Evolutionary conservation across 116 monocot genomes (phyloP).

Genomic region (Trichopus zeylanicus): DNA sequence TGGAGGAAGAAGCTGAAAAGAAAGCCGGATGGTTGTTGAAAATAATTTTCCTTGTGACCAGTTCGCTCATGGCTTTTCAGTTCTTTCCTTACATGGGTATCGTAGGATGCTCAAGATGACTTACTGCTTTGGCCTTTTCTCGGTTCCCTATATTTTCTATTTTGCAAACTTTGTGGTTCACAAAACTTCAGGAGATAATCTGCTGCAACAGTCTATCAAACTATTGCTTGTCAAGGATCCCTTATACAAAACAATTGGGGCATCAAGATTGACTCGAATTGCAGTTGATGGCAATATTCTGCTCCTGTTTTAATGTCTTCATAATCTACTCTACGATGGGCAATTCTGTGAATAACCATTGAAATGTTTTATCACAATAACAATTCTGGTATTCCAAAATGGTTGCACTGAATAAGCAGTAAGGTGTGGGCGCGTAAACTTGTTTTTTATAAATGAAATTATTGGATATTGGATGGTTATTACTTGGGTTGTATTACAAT

Average conservation of each 20-base stretch:
- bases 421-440: too few relatives aligned
- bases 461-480: too few relatives aligned
- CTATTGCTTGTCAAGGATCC: conserved; percentile 93
- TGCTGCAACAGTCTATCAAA: conserved; percentile 86
- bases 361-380: too few relatives aligned
- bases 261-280: conserved; percentile 79
- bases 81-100: conserved; percentile 99
- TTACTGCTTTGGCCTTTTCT: too few relatives aligned
- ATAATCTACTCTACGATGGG: not conserved
- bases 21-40: conserved; percentile 88
- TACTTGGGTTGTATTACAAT: too few relatives aligned
- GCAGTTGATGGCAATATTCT: conserved; percentile 75
- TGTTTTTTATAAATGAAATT: too few relatives aligned
- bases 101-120: not conserved
- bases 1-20: conserved; percentile 87
- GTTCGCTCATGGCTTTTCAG: conserved; percentile 56
- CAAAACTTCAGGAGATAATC: conserved; percentile 69
- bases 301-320: not conserved
- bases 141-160: too few relatives aligned
- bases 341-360: too few relatives aligned
- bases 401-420: too few relatives aligned
- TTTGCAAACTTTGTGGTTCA: not conserved
- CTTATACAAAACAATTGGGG: conserved; percentile 95
- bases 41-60: conserved; percentile 66
- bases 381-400: too few relatives aligned